phyloP scores from a whole-genome alignment of 208 protist genomes.

The Balamuthia mandrillaris region DNA sequence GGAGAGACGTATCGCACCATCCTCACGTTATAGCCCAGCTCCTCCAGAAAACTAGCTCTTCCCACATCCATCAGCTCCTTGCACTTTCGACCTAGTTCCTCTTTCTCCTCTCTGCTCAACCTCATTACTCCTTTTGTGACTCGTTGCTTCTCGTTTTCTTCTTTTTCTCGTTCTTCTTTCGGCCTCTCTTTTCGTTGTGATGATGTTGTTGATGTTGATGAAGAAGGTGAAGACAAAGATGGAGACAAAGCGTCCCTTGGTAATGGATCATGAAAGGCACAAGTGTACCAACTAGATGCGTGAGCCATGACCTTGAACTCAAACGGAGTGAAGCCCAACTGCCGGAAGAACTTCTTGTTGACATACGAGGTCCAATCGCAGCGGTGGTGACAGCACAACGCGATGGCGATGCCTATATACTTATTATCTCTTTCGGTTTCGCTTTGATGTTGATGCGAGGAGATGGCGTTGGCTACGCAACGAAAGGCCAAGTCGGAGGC shows the following conservation, averaged over 20 bases:
- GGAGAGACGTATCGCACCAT: not conserved
- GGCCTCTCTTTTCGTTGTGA: too few relatives aligned
- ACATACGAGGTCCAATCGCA: not conserved
- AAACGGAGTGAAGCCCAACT: not conserved
- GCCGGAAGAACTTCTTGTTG: not conserved
- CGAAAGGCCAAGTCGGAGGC: not conserved
- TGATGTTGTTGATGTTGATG: too few relatives aligned
- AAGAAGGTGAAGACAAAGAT: too few relatives aligned
- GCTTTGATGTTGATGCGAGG: not conserved
- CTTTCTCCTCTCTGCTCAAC: not conserved
- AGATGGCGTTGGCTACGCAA: not conserved
- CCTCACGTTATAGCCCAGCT: not conserved
- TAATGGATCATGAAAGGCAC: too few relatives aligned
- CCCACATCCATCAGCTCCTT: not conserved
- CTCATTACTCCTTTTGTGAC: not conserved
- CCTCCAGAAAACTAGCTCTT: not conserved
- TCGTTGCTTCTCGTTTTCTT: not conserved
- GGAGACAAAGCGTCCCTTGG: too few relatives aligned
- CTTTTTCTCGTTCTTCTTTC: not conserved
- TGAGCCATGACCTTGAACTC: not conserved
- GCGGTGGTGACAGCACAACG: not conserved
- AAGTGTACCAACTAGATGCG: not conserved
- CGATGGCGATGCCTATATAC: not conserved
- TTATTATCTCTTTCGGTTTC: not conserved
- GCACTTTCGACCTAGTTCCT: not conserved